Evolutionary conservation across 1,284 basidiomycete species (phyloP).

Genomic region (Leccinum variabile): DNA sequence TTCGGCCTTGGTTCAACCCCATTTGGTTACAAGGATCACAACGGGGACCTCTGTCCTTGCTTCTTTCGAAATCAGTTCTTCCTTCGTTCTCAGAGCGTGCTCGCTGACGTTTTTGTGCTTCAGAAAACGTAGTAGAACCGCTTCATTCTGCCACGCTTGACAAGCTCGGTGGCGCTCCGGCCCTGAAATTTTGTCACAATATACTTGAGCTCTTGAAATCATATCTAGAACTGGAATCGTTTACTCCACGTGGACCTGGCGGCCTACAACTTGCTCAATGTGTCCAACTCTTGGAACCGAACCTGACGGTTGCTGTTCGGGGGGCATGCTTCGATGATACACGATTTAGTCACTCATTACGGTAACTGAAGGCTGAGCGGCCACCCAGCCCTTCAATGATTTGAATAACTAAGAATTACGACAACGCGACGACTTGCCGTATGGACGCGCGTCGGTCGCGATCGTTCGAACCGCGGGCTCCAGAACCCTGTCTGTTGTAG

Average conservation of each 20-base stretch:
- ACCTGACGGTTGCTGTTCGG: slow-evolving; percentile 7
- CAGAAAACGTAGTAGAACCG: slow-evolving; percentile 6
- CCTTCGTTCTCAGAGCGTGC: slow-evolving; percentile 6
- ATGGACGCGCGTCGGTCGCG: slow-evolving; percentile 1
- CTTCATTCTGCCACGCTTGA: slow-evolving; percentile 8
- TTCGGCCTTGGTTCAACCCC: slow-evolving; percentile 7
- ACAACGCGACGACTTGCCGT: not conserved
- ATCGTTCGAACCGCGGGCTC: not conserved
- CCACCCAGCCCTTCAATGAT: not conserved
- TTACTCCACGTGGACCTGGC: not conserved
- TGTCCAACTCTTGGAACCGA: slow-evolving; percentile 16
- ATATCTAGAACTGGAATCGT: slow-evolving; percentile 12
- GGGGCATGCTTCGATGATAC: slow-evolving; percentile 2
- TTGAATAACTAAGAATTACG: not conserved
- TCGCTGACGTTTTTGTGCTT: slow-evolving; percentile 17
- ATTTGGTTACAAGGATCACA: slow-evolving; percentile 13
- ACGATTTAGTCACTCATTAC: not conserved
- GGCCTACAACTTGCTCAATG: slow-evolving; percentile 4
- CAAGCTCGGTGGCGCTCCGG: slow-evolving; percentile 3
- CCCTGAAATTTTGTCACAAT: not conserved
- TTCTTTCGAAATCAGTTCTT: slow-evolving; percentile 12
- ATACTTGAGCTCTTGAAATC: not conserved
- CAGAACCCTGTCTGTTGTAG: not conserved
- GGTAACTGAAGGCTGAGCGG: not conserved
- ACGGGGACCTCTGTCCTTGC: slow-evolving; percentile 22